These are phyloP conservation scores for Pythium oligandrum DNA, from an alignment of 352 stramenopile genomes.

Conservation along the genomic window DNA sequence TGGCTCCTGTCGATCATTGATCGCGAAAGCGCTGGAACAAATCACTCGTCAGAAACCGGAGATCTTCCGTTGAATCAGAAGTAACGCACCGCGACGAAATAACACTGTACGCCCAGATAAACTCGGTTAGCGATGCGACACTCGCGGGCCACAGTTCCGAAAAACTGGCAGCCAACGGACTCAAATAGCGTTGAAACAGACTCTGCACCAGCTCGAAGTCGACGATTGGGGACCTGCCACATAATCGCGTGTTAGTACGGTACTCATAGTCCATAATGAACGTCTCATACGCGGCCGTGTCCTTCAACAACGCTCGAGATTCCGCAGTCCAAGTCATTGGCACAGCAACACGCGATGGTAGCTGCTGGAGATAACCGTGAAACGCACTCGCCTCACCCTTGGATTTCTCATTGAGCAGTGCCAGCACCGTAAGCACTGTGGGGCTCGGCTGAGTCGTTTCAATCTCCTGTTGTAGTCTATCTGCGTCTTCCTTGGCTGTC, in stretches of 20 bases:
- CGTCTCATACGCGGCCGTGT: slow-evolving; percentile 37
- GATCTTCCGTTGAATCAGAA: not conserved
- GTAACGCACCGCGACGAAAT: slow-evolving; percentile 53
- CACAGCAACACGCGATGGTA: slow-evolving; percentile 39
- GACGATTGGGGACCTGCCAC: slow-evolving; percentile 34
- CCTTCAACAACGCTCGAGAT: slow-evolving; percentile 28
- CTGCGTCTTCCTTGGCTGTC: not conserved
- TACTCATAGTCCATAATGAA: not conserved
- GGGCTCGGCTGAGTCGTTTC: slow-evolving; percentile 31
- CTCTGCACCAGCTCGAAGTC: slow-evolving; percentile 52
- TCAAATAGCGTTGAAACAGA: slow-evolving; percentile 34
- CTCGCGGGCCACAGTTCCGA: slow-evolving; percentile 29
- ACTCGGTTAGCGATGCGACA: slow-evolving; percentile 32
- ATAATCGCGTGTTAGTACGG: not conserved
- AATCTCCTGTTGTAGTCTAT: slow-evolving; percentile 24
- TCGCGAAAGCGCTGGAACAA: slow-evolving; percentile 26
- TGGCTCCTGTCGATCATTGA: slow-evolving; percentile 26
- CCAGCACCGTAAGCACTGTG: slow-evolving; percentile 40
- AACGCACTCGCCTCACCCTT: slow-evolving; percentile 34
- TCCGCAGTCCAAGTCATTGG: slow-evolving; percentile 38
- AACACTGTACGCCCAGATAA: slow-evolving; percentile 62
- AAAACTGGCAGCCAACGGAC: slow-evolving; percentile 31
- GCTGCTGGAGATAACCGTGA: slow-evolving; percentile 54
- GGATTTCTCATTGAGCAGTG: slow-evolving; percentile 39
- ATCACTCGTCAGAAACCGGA: not conserved